Base-by-base conservation (phyloP, 768 basidiomycete genomes). In the Rhodotorula graminis region DNA sequence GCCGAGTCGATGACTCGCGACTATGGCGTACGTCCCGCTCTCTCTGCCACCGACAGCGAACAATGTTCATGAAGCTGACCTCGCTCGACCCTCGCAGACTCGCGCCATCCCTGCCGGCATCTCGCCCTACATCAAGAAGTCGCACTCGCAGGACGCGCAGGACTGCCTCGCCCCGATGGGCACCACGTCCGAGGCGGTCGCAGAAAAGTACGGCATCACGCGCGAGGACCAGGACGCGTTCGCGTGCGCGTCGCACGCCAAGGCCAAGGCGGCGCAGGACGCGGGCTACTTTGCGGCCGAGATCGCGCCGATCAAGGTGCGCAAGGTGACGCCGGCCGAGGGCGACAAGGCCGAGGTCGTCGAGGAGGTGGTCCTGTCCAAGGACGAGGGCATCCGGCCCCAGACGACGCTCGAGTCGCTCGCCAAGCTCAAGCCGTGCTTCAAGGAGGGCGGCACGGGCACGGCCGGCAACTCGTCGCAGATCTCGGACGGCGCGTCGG, bases 211-310 rank as follows among this genome's bases (percentile, higher is more conserved):
- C 77, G 77, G 77, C 46, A 79, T 83, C 72, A 70, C 79, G 5
- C 76, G 82, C 61, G 78, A 81, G 71, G 76, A 77, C 33, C 82
- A 82, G 72, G 82, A 82, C 72, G 79, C 77, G 23, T 94, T 94
- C 78, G 88, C 92, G 4, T 90, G 90, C 29, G 80, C 83, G 58
- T 93, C 91, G 1, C 92, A 91, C 86, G 87, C 87, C 75, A 91
- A 91, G 80, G 92, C 92, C 18, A 87, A 89, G 31, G 86, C 85
- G 12, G 92, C 92, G 7, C 88, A 89, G 80, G 91, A 91, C 82
- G 88, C 86, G 1, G 91, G 92, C 61, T 88, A 86, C 78, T 91
- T 94, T 84, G 86, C 85, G 77, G 86, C 83, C 58, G 92, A 96
- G 81, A 94, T 95, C 67, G 84, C 91, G 29, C 91, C 92, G n/a